Evolutionary conservation across 2,329 filamentous ascomycete genomes (phyloP).

Genomic region (Tolypocladium pustulatum): DNA sequence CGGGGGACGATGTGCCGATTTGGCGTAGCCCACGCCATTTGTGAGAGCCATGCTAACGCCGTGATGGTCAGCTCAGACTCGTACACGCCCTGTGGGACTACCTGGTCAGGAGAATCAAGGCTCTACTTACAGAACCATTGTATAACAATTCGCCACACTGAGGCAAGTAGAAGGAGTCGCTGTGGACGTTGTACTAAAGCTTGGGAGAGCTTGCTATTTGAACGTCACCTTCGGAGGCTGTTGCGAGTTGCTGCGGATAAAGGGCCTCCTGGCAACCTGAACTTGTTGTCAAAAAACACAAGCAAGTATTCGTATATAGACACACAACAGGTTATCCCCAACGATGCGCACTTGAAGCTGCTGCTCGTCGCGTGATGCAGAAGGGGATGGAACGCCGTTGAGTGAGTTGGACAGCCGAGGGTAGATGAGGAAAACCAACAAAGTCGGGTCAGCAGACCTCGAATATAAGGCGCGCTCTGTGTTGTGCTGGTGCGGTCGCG

Average conservation of each 20-base stretch:
- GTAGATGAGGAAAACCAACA: not conserved
- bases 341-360: not conserved
- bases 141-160: not conserved
- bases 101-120: not conserved
- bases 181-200: not conserved
- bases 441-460: not conserved
- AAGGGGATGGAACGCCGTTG: not conserved
- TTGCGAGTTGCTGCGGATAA: not conserved
- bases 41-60: not conserved
- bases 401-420: not conserved
- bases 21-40: not conserved
- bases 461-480: not conserved
- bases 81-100: not conserved
- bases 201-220: not conserved
- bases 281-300: not conserved
- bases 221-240: not conserved
- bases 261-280: not conserved
- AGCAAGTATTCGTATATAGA: not conserved
- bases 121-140: not conserved
- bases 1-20: not conserved
- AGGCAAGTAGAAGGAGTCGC: no score
- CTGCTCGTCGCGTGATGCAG: not conserved
- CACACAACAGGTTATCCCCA: not conserved
- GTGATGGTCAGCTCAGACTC: not conserved
- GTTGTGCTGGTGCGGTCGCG: not conserved